Base-by-base conservation (phyloP, 2,329 filamentous ascomycete genomes). In the Curvularia spicifera region DNA sequence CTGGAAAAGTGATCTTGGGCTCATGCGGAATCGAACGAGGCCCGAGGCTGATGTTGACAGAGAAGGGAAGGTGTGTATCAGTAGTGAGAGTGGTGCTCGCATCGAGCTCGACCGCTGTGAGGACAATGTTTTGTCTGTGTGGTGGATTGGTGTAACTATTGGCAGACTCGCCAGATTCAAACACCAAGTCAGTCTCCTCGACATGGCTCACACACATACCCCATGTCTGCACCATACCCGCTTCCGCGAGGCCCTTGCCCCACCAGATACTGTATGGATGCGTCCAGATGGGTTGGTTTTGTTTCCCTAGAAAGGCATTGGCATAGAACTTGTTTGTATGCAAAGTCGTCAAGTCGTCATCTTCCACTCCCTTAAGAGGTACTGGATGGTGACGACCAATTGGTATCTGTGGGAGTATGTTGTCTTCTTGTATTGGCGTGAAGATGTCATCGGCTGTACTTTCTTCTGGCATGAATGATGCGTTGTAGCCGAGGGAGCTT, bases 31-130 rank as follows among this genome's bases (percentile, higher is more conserved):
- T 71, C 22, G 81, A 79, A 2, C 83, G 81, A 50, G 80, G 83
- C 13, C 62, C 66, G 31, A 98, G 80, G 44, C 90, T 89, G 45
- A 92, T 86, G 62, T 91, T 87, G 13, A 83, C 84, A 0, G 85
- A 87, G 67, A 87, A 86, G 1, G 82, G 82, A 52, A 81, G 76
- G 24, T 84, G 77, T 0, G 81, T 79, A 53, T 86, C 82, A 0
- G 82, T 82, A 0, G 79, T 84, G 24, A 89, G 72, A 6, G 79
- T 76, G 0, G 91, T 91, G 12, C 79, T 81, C 2, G 78, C 70
- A 3, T 83, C 85, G 8, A 98, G 83, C 71, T 96, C 92, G 15
- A 80, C 79, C 1, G 93, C 93, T 0, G 92, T 95, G 9, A 98
- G 78, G 28, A 92, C 85, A 29, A 98, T 73, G 1, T 91, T 91